These are phyloP conservation scores for Erysiphe pulchra DNA, from an alignment of 2,329 filamentous ascomycete genomes.

Conservation along the genomic window DNA sequence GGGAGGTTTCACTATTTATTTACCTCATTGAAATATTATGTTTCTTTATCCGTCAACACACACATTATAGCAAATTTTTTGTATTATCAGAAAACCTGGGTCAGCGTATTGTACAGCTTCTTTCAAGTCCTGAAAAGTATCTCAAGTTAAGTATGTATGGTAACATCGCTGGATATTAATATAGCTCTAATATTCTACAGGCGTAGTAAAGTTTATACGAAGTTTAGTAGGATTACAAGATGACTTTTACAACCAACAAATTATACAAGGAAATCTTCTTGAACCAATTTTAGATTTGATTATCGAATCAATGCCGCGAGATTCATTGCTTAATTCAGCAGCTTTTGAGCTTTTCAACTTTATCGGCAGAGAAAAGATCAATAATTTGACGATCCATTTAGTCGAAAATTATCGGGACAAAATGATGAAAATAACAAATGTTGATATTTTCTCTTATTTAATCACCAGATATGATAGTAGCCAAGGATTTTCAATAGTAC, in stretches of 20 bases:
- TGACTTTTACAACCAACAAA: slow-evolving; percentile 69
- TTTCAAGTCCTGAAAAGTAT: slow-evolving; percentile 70
- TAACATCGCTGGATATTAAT: not conserved
- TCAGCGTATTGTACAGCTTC: slow-evolving; percentile 55
- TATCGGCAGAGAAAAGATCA: slow-evolving; percentile 59
- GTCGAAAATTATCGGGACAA: slow-evolving; percentile 65
- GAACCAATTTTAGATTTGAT: slow-evolving; percentile 69
- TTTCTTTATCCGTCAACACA: slow-evolving; percentile 80
- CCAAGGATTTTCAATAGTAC: slow-evolving; percentile 40
- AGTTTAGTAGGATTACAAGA: slow-evolving; percentile 66
- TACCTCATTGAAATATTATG: slow-evolving; percentile 83
- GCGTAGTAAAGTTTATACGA: slow-evolving; percentile 82
- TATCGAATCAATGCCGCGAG: slow-evolving; percentile 61
- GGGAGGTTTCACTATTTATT: slow-evolving; percentile 72
- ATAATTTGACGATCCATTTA: slow-evolving; percentile 57
- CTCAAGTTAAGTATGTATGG: slow-evolving; percentile 50
- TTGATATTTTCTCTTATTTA: slow-evolving; percentile 60
- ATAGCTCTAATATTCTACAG: slow-evolving; percentile 17
- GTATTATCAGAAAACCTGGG: slow-evolving; percentile 58
- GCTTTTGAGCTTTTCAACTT: slow-evolving; percentile 86
- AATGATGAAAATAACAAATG: slow-evolving; percentile 49
- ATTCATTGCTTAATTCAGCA: slow-evolving; percentile 82
- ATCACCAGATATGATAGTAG: slow-evolving; percentile 58
- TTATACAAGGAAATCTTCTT: slow-evolving; percentile 58
- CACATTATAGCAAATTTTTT: slow-evolving; percentile 67